phyloP scores from a whole-genome alignment of 2,329 filamentous ascomycete genomes.

The Cytospora paraplurivora region DNA sequence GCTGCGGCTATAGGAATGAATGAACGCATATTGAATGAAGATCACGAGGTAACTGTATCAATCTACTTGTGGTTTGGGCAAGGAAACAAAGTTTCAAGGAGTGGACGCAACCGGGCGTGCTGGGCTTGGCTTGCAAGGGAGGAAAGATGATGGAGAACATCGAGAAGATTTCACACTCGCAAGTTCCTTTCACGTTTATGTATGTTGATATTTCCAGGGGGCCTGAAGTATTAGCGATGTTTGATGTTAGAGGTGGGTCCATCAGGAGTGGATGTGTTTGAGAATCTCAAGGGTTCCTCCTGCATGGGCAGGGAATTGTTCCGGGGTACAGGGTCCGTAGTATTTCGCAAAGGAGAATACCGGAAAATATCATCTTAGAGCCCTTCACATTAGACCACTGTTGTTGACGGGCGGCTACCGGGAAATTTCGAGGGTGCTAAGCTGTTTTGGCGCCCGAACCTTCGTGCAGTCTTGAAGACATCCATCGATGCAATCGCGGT shows the following conservation, averaged over 20 bases:
- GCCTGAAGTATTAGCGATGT: neutral
- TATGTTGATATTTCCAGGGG: neutral
- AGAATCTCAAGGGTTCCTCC: neutral
- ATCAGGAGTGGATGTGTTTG: neutral
- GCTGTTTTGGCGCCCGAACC: no score
- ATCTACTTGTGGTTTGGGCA: neutral
- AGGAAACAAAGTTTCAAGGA: constrained; percentile 5
- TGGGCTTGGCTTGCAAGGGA: constrained; percentile 18
- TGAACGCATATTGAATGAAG: constrained; percentile 16
- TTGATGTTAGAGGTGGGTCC: neutral
- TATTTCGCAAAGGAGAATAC: neutral
- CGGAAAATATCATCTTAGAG: neutral
- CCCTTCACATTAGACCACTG: no score
- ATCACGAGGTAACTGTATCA: neutral
- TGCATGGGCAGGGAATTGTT: neutral
- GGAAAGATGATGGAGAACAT: constrained; percentile 1
- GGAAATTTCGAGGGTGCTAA: no score
- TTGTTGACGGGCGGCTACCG: no score
- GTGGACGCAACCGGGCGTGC: constrained; percentile 26
- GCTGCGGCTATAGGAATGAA: constrained; percentile 12
- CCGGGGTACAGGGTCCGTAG: neutral
- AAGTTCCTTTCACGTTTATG: constrained; percentile 5
- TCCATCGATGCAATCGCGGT: no score
- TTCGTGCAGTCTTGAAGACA: no score
- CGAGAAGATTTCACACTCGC: neutral